Evolutionary conservation across 2,329 filamentous ascomycete species (phyloP).

Genomic region (Fusarium pseudograminearum): DNA sequence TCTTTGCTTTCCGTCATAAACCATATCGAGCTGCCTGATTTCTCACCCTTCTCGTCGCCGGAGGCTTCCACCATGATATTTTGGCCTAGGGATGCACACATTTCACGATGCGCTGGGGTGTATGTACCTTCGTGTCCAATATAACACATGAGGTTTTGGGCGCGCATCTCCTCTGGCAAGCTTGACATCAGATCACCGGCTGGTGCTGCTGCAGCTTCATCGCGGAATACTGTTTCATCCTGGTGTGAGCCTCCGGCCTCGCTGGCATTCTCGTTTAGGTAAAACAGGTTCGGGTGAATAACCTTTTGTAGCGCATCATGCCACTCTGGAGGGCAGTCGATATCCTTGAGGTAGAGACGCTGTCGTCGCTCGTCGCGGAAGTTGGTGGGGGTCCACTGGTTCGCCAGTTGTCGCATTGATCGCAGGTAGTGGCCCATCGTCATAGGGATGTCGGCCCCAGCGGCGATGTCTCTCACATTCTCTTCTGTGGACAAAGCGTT

Average conservation of each 20-base stretch:
- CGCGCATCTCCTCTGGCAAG: slow-evolving; percentile 86
- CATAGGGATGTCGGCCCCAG: slow-evolving; percentile 80
- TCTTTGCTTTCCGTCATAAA: slow-evolving; percentile 99
- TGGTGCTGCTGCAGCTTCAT: slow-evolving; percentile 71
- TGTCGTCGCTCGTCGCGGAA: slow-evolving; percentile 85
- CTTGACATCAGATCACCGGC: slow-evolving; percentile 96
- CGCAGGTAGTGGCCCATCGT: slow-evolving; percentile 91
- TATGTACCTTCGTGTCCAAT: slow-evolving; percentile 98
- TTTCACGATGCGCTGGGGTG: slow-evolving; percentile 94
- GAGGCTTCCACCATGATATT: slow-evolving; percentile 99
- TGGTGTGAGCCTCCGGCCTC: slow-evolving; percentile 51
- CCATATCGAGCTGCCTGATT: slow-evolving; percentile 92
- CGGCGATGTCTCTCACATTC: slow-evolving; percentile 82
- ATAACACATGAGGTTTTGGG: slow-evolving; percentile 98
- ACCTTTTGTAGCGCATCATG: slow-evolving; percentile 80
- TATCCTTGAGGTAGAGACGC: slow-evolving; percentile 94
- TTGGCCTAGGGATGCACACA: slow-evolving; percentile 95
- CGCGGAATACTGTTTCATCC: slow-evolving; percentile 57
- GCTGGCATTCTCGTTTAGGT: slow-evolving; percentile 83
- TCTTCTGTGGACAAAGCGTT: slow-evolving; percentile 69
- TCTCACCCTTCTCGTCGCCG: slow-evolving; percentile 76
- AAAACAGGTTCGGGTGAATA: slow-evolving; percentile 86
- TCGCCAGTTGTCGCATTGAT: slow-evolving; percentile 84
- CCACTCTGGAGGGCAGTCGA: slow-evolving; percentile 93
- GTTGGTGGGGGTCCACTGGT: slow-evolving; percentile 81